These are phyloP conservation scores for Lecanicillium sp. DNA, from an alignment of 2,329 filamentous ascomycete species.

Conservation along the genomic window DNA sequence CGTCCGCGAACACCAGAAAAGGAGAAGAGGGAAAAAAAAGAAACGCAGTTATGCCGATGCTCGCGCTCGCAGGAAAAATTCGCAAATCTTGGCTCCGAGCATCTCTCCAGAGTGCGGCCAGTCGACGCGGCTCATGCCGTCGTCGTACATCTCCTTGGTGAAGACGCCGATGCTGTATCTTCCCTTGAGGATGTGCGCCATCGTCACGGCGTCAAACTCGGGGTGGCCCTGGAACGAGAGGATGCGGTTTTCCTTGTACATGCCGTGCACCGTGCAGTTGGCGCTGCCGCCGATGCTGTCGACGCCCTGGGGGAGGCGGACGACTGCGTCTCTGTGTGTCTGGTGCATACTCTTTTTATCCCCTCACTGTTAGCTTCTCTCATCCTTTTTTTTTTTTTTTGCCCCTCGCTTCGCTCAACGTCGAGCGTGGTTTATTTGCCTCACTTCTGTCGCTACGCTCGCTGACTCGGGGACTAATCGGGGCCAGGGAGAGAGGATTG, in stretches of 20 bases:
- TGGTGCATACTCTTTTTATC: conserved; percentile 35
- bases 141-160: conserved; percentile 21
- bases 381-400: too few relatives aligned
- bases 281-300: conserved; percentile 36
- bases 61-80: conserved; percentile 6
- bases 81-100: conserved; percentile 10
- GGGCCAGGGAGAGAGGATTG: too few relatives aligned
- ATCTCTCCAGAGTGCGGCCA: conserved; percentile 8
- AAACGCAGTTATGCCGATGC: background rate
- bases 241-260: conserved; percentile 34
- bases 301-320: conserved; percentile 32
- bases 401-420: too few relatives aligned
- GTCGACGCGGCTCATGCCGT: conserved; percentile 22
- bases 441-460: conserved; percentile 16
- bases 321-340: conserved; percentile 42
- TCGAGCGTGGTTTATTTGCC: background rate
- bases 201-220: conserved; percentile 36
- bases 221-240: conserved; percentile 44
- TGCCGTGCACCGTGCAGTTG: conserved; percentile 36
- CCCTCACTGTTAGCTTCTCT: too few relatives aligned
- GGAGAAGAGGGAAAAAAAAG: too few relatives aligned
- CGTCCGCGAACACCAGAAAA: too few relatives aligned
- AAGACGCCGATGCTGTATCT: conserved; percentile 24
- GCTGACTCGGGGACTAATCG: too few relatives aligned
- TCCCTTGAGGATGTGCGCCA: conserved; percentile 30